Evolutionary conservation across 148 eudicot species (phyloP).

Genomic region (Cornus controversa): DNA sequence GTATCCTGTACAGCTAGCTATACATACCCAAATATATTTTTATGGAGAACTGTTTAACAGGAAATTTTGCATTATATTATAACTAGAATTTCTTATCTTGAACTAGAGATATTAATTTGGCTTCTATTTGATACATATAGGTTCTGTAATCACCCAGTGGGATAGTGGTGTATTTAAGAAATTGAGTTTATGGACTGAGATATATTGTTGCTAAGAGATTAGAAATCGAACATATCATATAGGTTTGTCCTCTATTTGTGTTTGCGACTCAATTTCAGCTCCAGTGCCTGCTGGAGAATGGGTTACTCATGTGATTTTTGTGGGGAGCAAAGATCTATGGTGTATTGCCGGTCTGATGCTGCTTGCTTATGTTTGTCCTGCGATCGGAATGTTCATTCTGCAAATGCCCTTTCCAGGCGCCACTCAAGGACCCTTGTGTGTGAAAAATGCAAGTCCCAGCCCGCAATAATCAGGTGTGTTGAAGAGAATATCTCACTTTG

Average conservation of each 20-base stretch:
- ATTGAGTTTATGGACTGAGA: background rate
- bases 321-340: constrained; percentile 20
- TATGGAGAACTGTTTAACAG: no score
- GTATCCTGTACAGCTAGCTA: background rate
- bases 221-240: background rate
- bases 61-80: no score
- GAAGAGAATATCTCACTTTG: constrained; percentile 31
- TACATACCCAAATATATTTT: no score
- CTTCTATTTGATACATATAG: background rate
- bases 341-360: constrained; percentile 51
- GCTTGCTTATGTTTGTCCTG: constrained; percentile 54
- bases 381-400: constrained; percentile 56
- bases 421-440: constrained; percentile 42
- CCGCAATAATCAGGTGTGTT: constrained; percentile 43
- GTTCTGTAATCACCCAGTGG: background rate
- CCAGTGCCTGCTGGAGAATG: background rate
- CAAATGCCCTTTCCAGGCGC: constrained; percentile 39
- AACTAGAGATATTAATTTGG: background rate
- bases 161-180: background rate
- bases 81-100: background rate
- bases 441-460: constrained; percentile 41
- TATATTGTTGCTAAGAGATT: no score
- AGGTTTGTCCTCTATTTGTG: background rate
- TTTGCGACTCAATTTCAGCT: no score
- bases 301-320: background rate